A percentile compares a stretch with the other conserved stretches of the same genome.
phyloP scores from a whole-genome alignment of 176 grass and related monocot species.

The Aegilops sharonensis region DNA sequence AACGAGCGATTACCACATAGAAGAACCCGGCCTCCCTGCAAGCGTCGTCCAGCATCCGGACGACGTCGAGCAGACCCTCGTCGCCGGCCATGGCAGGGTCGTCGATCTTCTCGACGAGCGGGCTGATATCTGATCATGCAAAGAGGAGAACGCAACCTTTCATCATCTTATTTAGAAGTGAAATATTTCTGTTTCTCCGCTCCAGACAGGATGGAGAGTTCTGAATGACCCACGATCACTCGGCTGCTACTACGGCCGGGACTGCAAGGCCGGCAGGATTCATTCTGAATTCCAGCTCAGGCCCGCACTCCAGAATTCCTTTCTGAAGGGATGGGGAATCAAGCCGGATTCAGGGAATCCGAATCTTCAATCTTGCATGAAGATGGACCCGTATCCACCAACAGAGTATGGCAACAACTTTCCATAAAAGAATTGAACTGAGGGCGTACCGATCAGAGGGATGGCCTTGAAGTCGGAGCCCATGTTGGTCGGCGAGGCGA shows the following conservation, averaged over 20 bases:
- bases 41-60: slow-evolving; percentile 60
- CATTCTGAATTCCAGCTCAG: too few relatives aligned
- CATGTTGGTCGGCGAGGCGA: slow-evolving; percentile 34
- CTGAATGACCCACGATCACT: too few relatives aligned
- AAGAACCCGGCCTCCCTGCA: slow-evolving; percentile 89
- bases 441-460: slow-evolving; percentile 58
- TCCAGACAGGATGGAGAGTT: too few relatives aligned
- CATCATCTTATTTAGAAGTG: too few relatives aligned
- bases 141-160: not conserved
- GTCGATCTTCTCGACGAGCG: slow-evolving; percentile 79
- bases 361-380: not conserved
- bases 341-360: not conserved
- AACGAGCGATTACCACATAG: slow-evolving; percentile 74
- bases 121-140: slow-evolving; percentile 53
- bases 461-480: slow-evolving; percentile 75
- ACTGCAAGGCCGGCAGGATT: too few relatives aligned
- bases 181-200: too few relatives aligned
- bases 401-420: not conserved
- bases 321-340: too few relatives aligned
- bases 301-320: too few relatives aligned
- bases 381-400: not conserved
- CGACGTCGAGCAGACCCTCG: slow-evolving; percentile 49
- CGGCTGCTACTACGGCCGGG: too few relatives aligned
- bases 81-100: slow-evolving; percentile 41
- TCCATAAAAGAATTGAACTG: not conserved